Base-by-base conservation (phyloP, 2,329 filamentous ascomycete genomes). In the Leptographium lundbergii region DNA sequence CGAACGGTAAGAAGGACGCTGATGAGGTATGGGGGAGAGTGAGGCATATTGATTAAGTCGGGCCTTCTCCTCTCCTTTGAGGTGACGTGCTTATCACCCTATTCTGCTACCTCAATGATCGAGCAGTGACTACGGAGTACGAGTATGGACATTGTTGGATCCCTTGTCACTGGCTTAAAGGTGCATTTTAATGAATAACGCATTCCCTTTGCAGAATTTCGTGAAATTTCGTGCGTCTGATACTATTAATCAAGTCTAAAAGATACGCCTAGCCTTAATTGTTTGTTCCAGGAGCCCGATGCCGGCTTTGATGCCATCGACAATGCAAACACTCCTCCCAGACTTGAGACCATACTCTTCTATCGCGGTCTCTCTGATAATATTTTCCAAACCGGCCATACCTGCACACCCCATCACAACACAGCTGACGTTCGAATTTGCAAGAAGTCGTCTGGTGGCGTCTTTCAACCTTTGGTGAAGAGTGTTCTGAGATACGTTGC, bases 11-110 rank as follows among this genome's bases (percentile, higher is more conserved):
- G 78, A 84, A 81, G 67, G 86, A 87, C 67, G 84, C 81, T 0
- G 89, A 95, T 67, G 91, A 96, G 69, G 91, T 96, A n/a, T 96
- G 91, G 91, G 89, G 88, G 1, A 77, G 89, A 60, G 76, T 75
- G 50, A 74, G 80, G 60, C 75, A 79, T 3, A 66, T 78, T 56
- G 80, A 82, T 63, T 83, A 47, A 32, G 17, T 19, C 19, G 14
- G 13, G 24, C 3, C 17, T 11, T 54, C 29, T 29, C 19, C 2
- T 42, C 2, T 19, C 19, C 17, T n/a, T 19, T n/a, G 13, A 34
- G 19, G 2, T 51, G 14, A 10, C 14, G 36, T 54, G n/a, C 32
- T 22, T 42, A n/a, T 53, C 50, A 17, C 13, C 14, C 13, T 36
- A 3, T 54, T 42, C 11, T 42, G 19, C 3, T 24, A 22, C 32